Percentiles rank a stretch among this genome's conserved stretches.
These are phyloP conservation scores for Tylopilus vinaceipallidus DNA, from an alignment of 768 basidiomycete species.

Conservation along the genomic window DNA sequence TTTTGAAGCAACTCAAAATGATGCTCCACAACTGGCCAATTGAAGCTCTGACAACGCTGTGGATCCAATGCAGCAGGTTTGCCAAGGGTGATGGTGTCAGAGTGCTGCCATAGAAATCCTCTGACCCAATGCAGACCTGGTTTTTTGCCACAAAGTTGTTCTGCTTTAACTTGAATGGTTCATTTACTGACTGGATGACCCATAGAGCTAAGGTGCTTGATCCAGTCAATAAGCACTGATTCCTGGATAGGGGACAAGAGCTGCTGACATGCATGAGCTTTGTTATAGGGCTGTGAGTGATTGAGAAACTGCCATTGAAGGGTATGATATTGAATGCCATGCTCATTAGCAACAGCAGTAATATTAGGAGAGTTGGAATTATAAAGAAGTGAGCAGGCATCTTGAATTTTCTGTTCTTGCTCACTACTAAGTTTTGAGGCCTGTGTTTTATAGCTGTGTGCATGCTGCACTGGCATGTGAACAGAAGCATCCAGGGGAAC, in stretches of 20 bases:
- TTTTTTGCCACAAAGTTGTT: too few relatives aligned
- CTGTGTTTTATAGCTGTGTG: too few relatives aligned
- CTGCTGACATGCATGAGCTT: not conserved
- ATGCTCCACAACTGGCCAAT: constrained; percentile 18
- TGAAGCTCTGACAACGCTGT: not conserved
- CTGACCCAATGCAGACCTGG: too few relatives aligned
- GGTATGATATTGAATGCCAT: not conserved
- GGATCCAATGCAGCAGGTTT: not conserved
- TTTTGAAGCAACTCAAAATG: constrained; percentile 26
- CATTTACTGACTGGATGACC: too few relatives aligned
- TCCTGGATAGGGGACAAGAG: too few relatives aligned
- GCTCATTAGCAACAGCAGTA: not conserved
- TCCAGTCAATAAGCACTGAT: too few relatives aligned
- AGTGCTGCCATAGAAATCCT: too few relatives aligned
- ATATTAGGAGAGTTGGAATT: not conserved
- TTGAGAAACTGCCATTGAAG: not conserved
- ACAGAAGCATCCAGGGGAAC: too few relatives aligned
- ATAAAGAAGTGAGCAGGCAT: not conserved
- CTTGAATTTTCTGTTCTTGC: not conserved
- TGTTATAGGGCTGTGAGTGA: not conserved
- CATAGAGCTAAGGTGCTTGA: too few relatives aligned
- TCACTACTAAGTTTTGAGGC: not conserved
- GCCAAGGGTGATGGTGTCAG: too few relatives aligned
- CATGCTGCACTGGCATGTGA: too few relatives aligned
- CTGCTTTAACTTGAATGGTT: too few relatives aligned